phyloP scores from a whole-genome alignment of 2,329 filamentous ascomycete genomes.

The Ophiocordyceps camponoti-rufipedis region DNA sequence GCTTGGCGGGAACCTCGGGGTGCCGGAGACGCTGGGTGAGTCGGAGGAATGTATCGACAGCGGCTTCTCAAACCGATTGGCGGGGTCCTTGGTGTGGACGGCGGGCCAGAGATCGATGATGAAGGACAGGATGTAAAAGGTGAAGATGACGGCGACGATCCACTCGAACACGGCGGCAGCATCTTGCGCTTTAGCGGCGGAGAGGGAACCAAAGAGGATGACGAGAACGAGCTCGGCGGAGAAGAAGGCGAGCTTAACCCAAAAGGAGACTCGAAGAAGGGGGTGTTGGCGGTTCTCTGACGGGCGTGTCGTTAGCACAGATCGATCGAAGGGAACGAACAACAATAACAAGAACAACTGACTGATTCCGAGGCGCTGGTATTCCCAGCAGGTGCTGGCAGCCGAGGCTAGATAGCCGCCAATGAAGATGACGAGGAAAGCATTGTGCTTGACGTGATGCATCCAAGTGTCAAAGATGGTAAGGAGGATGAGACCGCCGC shows the following conservation, averaged over 20 bases:
- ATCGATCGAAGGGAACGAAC: no score
- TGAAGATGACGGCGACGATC: conserved; percentile 67
- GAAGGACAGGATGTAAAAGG: conserved; percentile 76
- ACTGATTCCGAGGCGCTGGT: conserved; percentile 66
- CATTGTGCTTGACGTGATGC: conserved; percentile 49
- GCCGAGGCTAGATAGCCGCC: conserved; percentile 71
- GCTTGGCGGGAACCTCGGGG: no score
- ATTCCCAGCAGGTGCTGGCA: conserved; percentile 79
- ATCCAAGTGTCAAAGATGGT: conserved; percentile 69
- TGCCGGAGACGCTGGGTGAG: not conserved
- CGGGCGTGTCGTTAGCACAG: not conserved
- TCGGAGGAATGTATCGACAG: not conserved
- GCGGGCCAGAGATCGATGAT: conserved; percentile 75
- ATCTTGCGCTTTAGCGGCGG: conserved; percentile 30
- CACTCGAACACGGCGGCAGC: conserved; percentile 63
- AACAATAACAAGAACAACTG: conserved; percentile 10
- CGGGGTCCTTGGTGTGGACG: conserved; percentile 32
- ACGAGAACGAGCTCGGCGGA: conserved; percentile 58
- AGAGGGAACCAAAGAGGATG: conserved; percentile 50
- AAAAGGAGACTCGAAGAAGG: conserved; percentile 63
- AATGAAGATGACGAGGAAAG: conserved; percentile 71
- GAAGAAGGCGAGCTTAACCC: conserved; percentile 74
- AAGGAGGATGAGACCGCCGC: conserved; percentile 62
- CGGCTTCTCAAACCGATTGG: conserved; percentile 12
- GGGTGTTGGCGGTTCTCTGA: conserved; percentile 54